Base-by-base conservation (phyloP, 2,329 filamentous ascomycete genomes). In the Thermomyces lanuginosus region DNA sequence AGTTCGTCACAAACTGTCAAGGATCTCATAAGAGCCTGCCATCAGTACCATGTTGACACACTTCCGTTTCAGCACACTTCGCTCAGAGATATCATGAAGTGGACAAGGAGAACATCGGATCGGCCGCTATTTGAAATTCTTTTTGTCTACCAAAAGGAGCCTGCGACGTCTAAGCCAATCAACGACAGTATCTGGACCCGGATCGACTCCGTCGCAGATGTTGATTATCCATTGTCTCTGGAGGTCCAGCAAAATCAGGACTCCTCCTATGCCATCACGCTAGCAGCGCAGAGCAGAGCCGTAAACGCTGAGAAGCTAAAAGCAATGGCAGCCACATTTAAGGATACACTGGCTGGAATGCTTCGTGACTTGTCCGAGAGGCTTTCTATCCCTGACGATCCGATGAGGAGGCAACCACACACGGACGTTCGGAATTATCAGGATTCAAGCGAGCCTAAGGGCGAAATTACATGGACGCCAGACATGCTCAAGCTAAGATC, bases 61-160 rank as follows among this genome's bases (percentile, higher is more conserved):
- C 58, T 89, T 11, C 63, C 72, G 0, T 86, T 76, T 37, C 82
- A 91, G 35, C 76, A 86, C 39, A 80, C 79, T 0, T 65, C 84
- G 0, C 59, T 93, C 6, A 68, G 82, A 12, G 69, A 79, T 23
- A 75, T 93, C 17, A 72, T 78, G 41, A 91, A 81, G 47, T 91
- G 80, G 75, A 73, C 71, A 37, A 62, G 66, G 0, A 56, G 59
- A 4, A 64, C 64, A 3, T 55, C 55, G 1, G 51, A 53, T n/a
- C 49, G 66, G 21, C 60, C 67, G 0, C 51, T 86, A 2, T 92
- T 93, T 43, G 76, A 92, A 32, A 75, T 64, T 0, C 56, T 93
- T 1, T 91, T 93, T 38, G 76, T 82, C 0, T 92, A 86, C 44
- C 78, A 91, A 41, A 60, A 64, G 18, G 56, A 67, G 2, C 35